Percentiles rank a stretch among this genome's conserved stretches.
phyloP scores from a whole-genome alignment of 1,284 basidiomycete species.

The Malassezia yamatoensis region DNA sequence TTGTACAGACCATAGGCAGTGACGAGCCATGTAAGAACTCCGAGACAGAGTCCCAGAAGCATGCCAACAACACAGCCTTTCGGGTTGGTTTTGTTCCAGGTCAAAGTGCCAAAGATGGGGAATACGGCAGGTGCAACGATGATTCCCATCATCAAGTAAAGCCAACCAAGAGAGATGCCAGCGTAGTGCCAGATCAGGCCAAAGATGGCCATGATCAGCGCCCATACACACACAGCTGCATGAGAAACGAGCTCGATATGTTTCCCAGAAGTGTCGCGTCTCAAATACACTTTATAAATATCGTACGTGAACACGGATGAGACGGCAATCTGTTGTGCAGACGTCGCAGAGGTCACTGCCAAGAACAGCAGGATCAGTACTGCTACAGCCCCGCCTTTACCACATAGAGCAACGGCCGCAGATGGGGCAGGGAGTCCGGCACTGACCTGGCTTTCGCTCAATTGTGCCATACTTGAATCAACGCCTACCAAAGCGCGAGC shows the following conservation, averaged over 20 bases:
- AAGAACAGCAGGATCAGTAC: slow-evolving; percentile 62
- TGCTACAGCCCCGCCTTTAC: slow-evolving; percentile 62
- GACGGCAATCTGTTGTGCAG: slow-evolving; percentile 77
- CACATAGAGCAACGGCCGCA: slow-evolving; percentile 62
- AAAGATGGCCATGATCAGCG: slow-evolving; percentile 66
- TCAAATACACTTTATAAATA: slow-evolving; percentile 61
- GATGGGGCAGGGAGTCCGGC: slow-evolving; percentile 42
- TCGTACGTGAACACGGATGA: slow-evolving; percentile 54
- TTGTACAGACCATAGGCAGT: slow-evolving; percentile 64
- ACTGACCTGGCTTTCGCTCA: slow-evolving; percentile 21
- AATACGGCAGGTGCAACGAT: slow-evolving; percentile 73
- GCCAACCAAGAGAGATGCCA: slow-evolving; percentile 61
- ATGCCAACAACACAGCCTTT: slow-evolving; percentile 56
- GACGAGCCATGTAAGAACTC: slow-evolving; percentile 72
- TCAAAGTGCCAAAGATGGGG: slow-evolving; percentile 67
- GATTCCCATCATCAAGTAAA: slow-evolving; percentile 60
- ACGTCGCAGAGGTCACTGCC: slow-evolving; percentile 65
- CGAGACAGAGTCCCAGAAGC: slow-evolving; percentile 61
- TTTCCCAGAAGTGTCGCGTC: slow-evolving; percentile 56
- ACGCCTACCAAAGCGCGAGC: slow-evolving; percentile 46
- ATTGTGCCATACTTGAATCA: slow-evolving; percentile 28
- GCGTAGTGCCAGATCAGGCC: slow-evolving; percentile 80
- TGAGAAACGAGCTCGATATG: slow-evolving; percentile 60
- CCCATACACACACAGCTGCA: slow-evolving; percentile 57
- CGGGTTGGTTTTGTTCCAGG: slow-evolving; percentile 35